Evolutionary conservation across 768 basidiomycete species (phyloP), one percentile per base, ranked within the genome.

Genomic region (Tricholoma terreum): DNA sequence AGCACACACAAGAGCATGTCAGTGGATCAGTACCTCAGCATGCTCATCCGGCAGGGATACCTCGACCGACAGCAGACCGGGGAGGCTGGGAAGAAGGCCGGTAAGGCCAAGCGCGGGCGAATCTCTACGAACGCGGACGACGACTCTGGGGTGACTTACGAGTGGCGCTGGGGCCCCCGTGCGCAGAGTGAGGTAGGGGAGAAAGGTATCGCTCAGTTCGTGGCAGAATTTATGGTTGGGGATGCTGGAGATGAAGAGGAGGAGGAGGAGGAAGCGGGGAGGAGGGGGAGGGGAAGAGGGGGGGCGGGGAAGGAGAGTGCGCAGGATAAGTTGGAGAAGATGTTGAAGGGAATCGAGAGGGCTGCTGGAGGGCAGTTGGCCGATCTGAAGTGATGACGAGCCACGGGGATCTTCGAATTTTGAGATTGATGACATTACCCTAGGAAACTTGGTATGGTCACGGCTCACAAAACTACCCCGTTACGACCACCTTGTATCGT

Each of bases 131-230:
- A 74, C 43, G 75, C 77, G 17, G 72, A 79, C 54, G 57, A 71
- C 58, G 73, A 71, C 48, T 62, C 73, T 6, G 80, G 76, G 14
- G 70, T 71, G 12, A 71, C 74, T 14, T 82, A 77, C 58, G 90
- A 93, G 65, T 93, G 91, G 92, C 81, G 84, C 15, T 98, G 94
- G 94, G 94, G 94, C 3, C 75, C 80, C 24, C 80, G 91, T 27
- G 86, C 93, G 1, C 81, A 87, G 36, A 83, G 83, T 31, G 95
- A 98, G 71, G 83, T 97, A 4, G 88, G 91, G 1, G 95, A 98
- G 71, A 72, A 78, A 57, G 85, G 78, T 11, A 75, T 94, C 8
- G 90, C 85, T 1, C 74, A 73, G 54, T 96, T 96, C 64, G 78
- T 96, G 1, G 85, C 85, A 1, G 85, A 90, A 63, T 90, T 94